Percentiles rank a stretch among this genome's conserved stretches.
Conservation (phyloP, 73 alveolate species). For the Tetrahymena elliotti region DNA sequence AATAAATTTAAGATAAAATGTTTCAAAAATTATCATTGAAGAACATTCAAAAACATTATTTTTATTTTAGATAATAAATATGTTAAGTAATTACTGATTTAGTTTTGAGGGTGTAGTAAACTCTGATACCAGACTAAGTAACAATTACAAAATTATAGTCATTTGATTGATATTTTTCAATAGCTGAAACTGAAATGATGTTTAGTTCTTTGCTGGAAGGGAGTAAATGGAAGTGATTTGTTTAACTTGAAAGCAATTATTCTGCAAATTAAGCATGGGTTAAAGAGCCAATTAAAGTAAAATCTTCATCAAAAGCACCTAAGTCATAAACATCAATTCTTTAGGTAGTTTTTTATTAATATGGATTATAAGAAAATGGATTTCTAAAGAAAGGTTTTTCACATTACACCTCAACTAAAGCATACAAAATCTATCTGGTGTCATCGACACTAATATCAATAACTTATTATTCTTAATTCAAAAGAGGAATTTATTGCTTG, state of each 20-base stretch:
- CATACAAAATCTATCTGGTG: not conserved
- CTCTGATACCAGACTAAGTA: not conserved
- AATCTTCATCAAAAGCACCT: not conserved
- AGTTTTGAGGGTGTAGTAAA: not conserved
- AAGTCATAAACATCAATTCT: not conserved
- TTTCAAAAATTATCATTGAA: no score
- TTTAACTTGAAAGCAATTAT: not conserved
- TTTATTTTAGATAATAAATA: no score
- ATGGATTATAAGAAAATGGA: not conserved
- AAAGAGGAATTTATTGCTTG: not conserved
- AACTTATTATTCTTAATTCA: not conserved
- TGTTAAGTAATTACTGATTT: not conserved
- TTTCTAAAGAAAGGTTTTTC: not conserved
- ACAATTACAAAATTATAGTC: not conserved
- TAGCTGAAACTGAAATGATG: not conserved
- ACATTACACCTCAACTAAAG: not conserved
- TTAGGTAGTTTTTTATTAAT: not conserved
- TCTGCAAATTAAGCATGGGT: not conserved
- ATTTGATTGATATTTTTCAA: not conserved
- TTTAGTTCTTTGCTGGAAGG: not conserved
- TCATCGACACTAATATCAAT: not conserved
- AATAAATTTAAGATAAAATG: no score
- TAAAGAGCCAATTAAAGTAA: not conserved
- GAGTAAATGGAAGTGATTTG: not conserved
- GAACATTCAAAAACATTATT: no score